A percentile compares a stretch with the other conserved stretches of the same genome.
phyloP scores from a whole-genome alignment of 768 basidiomycete species.

The Sistotremastrum niveocremeum region DNA sequence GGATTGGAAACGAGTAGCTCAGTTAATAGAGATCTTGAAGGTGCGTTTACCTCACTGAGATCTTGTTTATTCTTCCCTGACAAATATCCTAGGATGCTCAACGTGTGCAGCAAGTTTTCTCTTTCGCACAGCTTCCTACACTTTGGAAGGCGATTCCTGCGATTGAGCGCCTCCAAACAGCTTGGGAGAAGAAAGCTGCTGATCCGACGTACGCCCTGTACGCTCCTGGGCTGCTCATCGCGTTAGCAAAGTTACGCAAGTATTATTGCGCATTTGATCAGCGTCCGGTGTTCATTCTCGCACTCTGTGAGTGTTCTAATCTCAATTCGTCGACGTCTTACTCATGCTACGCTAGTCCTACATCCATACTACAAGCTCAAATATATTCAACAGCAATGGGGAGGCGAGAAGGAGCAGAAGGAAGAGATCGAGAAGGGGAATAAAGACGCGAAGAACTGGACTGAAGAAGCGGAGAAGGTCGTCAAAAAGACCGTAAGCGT shows the following conservation, averaged over 20 bases:
- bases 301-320: conserved; percentile 12
- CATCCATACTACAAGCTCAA: conserved; percentile 21
- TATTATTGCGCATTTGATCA: conserved; percentile 11
- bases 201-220: conserved; percentile 7
- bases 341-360: conserved; percentile 9
- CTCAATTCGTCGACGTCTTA: neutral
- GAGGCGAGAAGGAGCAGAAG: conserved; percentile 14
- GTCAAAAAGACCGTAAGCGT: conserved; percentile 6
- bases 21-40: conserved; percentile 6
- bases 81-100: conserved; percentile 14
- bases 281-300: conserved; percentile 10
- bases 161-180: conserved; percentile 15
- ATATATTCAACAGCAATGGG: conserved; percentile 16
- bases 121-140: conserved; percentile 12
- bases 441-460: conserved; percentile 6
- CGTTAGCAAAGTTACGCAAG: conserved; percentile 14
- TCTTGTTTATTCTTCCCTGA: neutral
- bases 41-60: conserved; percentile 7
- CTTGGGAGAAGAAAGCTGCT: conserved; percentile 15
- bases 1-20: conserved; percentile 13
- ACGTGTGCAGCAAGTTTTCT: conserved; percentile 16
- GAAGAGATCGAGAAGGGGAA: conserved; percentile 3
- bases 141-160: conserved; percentile 16
- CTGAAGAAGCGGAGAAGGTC: conserved; percentile 6
- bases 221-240: conserved; percentile 9